These are phyloP conservation scores for Magnusiomyces suaveolens DNA, from an alignment of 1,139 yeast species.

Conservation along the genomic window DNA sequence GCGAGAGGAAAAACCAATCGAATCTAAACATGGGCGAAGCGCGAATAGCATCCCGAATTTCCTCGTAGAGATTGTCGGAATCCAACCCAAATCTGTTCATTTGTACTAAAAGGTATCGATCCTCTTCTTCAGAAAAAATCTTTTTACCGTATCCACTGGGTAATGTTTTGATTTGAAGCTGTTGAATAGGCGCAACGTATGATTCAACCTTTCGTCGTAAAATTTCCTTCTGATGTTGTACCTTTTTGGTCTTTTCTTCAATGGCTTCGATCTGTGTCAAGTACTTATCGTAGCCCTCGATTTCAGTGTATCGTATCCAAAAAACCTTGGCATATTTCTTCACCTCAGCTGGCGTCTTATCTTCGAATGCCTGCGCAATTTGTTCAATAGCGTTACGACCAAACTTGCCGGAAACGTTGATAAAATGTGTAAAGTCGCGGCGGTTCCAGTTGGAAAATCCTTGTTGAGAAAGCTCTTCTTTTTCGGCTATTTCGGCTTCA, in stretches of 20 bases:
- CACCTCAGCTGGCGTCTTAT: constrained; percentile 61
- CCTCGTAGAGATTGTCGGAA: constrained; percentile 60
- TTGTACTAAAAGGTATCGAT: constrained; percentile 64
- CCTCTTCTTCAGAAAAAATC: constrained; percentile 77
- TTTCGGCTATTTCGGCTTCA: constrained; percentile 59
- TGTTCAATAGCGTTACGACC: constrained; percentile 57
- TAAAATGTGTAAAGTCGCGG: constrained; percentile 78
- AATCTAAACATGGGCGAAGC: constrained; percentile 68
- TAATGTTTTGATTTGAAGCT: constrained; percentile 67
- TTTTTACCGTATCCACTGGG: constrained; percentile 78
- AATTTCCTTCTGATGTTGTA: constrained; percentile 52
- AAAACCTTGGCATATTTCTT: constrained; percentile 57
- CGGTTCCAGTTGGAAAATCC: constrained; percentile 79
- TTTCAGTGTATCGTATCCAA: constrained; percentile 61
- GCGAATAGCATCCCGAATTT: constrained; percentile 65
- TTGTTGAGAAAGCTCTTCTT: constrained; percentile 48
- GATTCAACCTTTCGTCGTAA: constrained; percentile 54
- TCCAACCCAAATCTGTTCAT: constrained; percentile 72
- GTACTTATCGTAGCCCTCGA: constrained; percentile 82
- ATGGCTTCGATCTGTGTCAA: constrained; percentile 80
- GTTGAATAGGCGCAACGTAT: constrained; percentile 62
- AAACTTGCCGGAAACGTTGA: constrained; percentile 69
- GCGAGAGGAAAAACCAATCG: constrained; percentile 81
- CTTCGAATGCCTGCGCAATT: constrained; percentile 54
- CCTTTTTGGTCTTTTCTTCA: constrained; percentile 63